Percentiles rank a stretch among this genome's conserved stretches.
Evolutionary conservation across 2,329 filamentous ascomycete genomes (phyloP).

Genomic region (Fulvia fulva): DNA sequence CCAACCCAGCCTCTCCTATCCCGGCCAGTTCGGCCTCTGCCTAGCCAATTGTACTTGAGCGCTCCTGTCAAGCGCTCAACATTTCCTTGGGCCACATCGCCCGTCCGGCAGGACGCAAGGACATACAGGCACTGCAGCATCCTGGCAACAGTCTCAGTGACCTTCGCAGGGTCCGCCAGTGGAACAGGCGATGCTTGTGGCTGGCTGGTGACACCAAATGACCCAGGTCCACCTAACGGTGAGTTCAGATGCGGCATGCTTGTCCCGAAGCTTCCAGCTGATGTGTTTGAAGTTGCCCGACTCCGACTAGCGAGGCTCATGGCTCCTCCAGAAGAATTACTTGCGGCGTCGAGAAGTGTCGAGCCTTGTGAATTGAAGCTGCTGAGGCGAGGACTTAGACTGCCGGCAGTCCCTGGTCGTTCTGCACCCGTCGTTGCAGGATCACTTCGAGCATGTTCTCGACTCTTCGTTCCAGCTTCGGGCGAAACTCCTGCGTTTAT

Average conservation of each 20-base stretch:
- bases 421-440: conserved; percentile 32
- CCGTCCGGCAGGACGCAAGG: conserved; percentile 69
- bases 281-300: conserved; percentile 81
- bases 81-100: conserved; percentile 69
- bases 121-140: conserved; percentile 97
- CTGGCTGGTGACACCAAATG: conserved; percentile 21
- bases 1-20: conserved; percentile 89
- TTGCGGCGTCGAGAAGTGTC: conserved; percentile 67
- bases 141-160: conserved; percentile 89
- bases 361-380: conserved; percentile 78
- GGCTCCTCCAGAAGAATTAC: conserved; percentile 43
- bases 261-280: conserved; percentile 45
- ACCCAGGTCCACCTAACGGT: conserved; percentile 21
- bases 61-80: conserved; percentile 81
- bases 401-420: conserved; percentile 64
- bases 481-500: conserved; percentile 45
- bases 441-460: conserved; percentile 31
- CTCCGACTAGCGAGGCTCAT: conserved; percentile 55
- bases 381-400: conserved; percentile 67
- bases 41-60: conserved; percentile 95
- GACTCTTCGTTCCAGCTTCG: conserved; percentile 20
- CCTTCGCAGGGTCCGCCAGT: conserved; percentile 54
- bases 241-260: conserved; percentile 35
- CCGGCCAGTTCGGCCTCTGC: conserved; percentile 79
- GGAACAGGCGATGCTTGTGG: conserved; percentile 21